These are phyloP conservation scores for Solanum arcanum DNA, from an alignment of 257 asterid genomes.

Conservation along the genomic window DNA sequence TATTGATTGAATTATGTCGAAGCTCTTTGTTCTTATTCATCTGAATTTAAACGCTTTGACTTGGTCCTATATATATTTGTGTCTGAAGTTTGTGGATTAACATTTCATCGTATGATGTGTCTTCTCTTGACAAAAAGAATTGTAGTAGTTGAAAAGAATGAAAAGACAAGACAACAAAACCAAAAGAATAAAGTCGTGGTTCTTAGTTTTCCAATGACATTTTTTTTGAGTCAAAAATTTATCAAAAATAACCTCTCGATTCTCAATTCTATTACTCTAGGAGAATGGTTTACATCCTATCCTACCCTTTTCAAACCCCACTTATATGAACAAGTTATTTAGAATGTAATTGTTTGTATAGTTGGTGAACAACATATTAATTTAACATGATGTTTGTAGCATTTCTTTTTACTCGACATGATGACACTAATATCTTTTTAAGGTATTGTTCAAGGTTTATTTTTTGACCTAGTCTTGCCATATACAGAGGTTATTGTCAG, in stretches of 20 bases:
- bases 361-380: not conserved
- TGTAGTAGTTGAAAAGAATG: constrained; percentile 14
- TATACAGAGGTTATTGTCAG: not conserved
- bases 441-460: constrained; percentile 4
- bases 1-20: not conserved
- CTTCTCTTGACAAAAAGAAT: constrained; percentile 6
- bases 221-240: not conserved
- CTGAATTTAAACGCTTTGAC: not conserved
- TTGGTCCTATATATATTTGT: not conserved
- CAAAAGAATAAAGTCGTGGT: not conserved
- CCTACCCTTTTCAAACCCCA: not conserved
- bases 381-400: not conserved
- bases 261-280: not conserved
- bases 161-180: constrained; percentile 3
- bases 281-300: not conserved
- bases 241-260: not conserved
- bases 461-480: not conserved
- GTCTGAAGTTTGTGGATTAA: not conserved
- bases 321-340: not conserved
- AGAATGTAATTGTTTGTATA: not conserved
- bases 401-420: not conserved
- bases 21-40: not conserved
- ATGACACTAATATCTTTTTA: not conserved
- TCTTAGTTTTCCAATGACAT: not conserved
- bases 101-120: not conserved